Evolutionary conservation across 495 filamentous ascomycete species (phyloP).

Genomic region (Penicillium robsamsonii): DNA sequence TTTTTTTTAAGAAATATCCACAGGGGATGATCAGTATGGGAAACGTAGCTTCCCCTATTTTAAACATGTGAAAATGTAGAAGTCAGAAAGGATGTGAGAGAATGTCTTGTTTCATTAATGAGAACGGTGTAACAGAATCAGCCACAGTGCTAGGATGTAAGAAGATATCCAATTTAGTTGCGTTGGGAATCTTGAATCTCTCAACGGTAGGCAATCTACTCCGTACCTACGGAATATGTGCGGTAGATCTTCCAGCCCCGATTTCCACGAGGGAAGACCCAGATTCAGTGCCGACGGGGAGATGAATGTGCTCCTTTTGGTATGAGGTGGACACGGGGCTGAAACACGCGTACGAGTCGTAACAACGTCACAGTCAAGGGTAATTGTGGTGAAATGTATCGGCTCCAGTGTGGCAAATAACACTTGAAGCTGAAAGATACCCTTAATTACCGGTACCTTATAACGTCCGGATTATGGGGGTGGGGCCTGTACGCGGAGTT

Average conservation of each 20-base stretch:
- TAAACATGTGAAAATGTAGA: neutral
- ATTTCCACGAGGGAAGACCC: conserved; percentile 13
- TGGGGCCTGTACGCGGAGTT: neutral
- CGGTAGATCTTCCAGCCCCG: conserved; percentile 6
- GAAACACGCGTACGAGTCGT: conserved; percentile 7
- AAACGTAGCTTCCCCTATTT: neutral
- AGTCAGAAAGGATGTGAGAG: neutral
- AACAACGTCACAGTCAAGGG: neutral
- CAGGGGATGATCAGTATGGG: neutral
- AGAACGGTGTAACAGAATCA: neutral
- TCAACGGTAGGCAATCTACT: conserved; percentile 6
- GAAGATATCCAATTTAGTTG: neutral
- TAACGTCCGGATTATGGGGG: conserved; percentile 5
- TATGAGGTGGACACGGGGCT: conserved; percentile 6
- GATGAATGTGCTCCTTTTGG: neutral
- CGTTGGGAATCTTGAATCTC: conserved; percentile 9
- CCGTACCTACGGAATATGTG: neutral
- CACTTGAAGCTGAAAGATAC: conserved; percentile 4
- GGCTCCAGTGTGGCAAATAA: conserved; percentile 11
- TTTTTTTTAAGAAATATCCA: neutral
- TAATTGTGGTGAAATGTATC: neutral
- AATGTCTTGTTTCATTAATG: neutral
- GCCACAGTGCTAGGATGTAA: neutral
- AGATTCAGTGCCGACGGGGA: conserved; percentile 1
- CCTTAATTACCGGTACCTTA: neutral